Conservation (phyloP, 371 early-diverging fungal species). For the Apophysomyces ossiformis region DNA sequence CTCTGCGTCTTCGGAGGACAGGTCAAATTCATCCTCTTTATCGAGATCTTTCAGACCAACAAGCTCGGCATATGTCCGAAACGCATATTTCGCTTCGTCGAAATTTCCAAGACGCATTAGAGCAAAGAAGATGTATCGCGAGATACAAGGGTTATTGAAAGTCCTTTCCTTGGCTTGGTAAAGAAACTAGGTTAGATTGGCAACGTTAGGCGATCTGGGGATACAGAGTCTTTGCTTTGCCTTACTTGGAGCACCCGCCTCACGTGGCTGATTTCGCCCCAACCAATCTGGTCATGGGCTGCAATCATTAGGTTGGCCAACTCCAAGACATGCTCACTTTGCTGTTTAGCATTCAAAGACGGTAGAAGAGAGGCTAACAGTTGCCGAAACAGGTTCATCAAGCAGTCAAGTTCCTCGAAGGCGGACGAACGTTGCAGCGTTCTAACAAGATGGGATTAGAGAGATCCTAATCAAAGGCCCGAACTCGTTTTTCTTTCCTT, state of each 20-base stretch:
- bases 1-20: not conserved
- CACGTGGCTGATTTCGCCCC: slow-evolving; percentile 40
- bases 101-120: slow-evolving; percentile 67
- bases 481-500: slow-evolving; percentile 2
- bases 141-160: slow-evolving; percentile 69
- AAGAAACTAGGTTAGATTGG: slow-evolving; percentile 34
- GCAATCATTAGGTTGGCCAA: slow-evolving; percentile 26
- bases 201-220: not conserved
- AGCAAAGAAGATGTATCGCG: slow-evolving; percentile 63
- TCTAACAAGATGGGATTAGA: not conserved
- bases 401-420: slow-evolving; percentile 23
- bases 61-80: slow-evolving; percentile 62
- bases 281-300: slow-evolving; percentile 44
- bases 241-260: slow-evolving; percentile 35
- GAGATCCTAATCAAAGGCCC: not conserved
- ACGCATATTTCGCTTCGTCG: slow-evolving; percentile 71
- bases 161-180: slow-evolving; percentile 67
- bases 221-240: not conserved
- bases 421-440: slow-evolving; percentile 3
- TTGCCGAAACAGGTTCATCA: slow-evolving; percentile 23
- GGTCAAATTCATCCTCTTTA: not conserved
- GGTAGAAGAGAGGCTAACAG: slow-evolving; percentile 20
- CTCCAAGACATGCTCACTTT: slow-evolving; percentile 27
- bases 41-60: slow-evolving; percentile 37
- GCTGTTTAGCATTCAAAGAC: slow-evolving; percentile 10